These are phyloP conservation scores for Dichomitus squalens DNA, from an alignment of 1,284 basidiomycete species.

Conservation along the genomic window DNA sequence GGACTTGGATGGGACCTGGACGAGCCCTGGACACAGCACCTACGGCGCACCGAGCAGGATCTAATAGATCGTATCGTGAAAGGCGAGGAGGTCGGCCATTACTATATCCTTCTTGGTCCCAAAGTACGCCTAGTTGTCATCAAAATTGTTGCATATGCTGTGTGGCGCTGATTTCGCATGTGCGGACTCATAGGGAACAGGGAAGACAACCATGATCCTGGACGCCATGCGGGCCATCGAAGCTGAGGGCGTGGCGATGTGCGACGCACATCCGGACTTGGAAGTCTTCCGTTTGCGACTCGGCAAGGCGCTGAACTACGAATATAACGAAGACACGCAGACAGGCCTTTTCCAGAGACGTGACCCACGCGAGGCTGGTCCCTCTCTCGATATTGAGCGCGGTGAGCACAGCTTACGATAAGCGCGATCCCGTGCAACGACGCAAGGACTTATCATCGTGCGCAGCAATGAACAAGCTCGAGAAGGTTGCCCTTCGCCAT, in stretches of 20 bases:
- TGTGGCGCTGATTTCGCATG: background rate
- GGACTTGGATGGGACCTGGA: constrained; percentile 43
- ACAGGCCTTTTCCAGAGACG: constrained; percentile 77
- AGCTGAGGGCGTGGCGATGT: constrained; percentile 66
- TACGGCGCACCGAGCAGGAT: constrained; percentile 74
- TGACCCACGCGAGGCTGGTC: constrained; percentile 84
- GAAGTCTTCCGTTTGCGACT: constrained; percentile 81
- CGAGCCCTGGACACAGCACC: constrained; percentile 56
- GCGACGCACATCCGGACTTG: constrained; percentile 65
- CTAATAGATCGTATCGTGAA: constrained; percentile 78
- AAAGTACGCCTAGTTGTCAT: constrained; percentile 49
- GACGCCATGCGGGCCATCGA: constrained; percentile 76
- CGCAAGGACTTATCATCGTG: background rate
- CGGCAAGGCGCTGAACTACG: constrained; percentile 80
- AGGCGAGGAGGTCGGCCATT: constrained; percentile 71
- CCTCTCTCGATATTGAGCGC: constrained; percentile 82
- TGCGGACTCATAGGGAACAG: constrained; percentile 46
- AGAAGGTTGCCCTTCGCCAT: constrained; percentile 80
- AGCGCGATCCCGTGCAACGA: background rate
- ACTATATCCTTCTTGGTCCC: constrained; percentile 76
- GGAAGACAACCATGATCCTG: constrained; percentile 81
- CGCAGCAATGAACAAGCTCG: constrained; percentile 78
- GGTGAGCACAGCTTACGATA: constrained; percentile 41
- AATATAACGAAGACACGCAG: constrained; percentile 82
- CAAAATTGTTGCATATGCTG: no score